These are phyloP conservation scores for Scheffersomyces lignosus DNA, from an alignment of 805 yeast genomes.

Conservation along the genomic window DNA sequence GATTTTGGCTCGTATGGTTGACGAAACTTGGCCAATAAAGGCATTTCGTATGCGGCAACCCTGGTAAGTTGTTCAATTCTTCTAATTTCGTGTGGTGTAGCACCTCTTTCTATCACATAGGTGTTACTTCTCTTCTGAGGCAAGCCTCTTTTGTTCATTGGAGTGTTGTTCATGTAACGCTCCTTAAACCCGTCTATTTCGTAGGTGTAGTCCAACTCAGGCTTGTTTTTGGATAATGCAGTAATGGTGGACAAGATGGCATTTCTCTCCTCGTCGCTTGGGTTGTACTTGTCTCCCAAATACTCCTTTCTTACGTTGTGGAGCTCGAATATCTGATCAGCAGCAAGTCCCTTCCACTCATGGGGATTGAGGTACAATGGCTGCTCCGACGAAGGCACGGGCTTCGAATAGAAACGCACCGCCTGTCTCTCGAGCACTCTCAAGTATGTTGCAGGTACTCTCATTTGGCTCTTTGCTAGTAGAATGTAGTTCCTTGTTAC, in stretches of 20 bases:
- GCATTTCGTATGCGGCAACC: constrained; percentile 90
- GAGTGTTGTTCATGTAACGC: constrained; percentile 41
- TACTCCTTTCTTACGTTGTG: constrained; percentile 57
- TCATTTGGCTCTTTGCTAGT: too few species aligned
- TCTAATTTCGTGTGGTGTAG: constrained; percentile 54
- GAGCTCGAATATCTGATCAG: constrained; percentile 59
- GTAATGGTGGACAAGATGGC: constrained; percentile 50
- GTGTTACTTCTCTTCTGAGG: constrained; percentile 40
- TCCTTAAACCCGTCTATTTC: constrained; percentile 45
- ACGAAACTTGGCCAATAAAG: constrained; percentile 74
- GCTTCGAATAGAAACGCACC: constrained; percentile 9
- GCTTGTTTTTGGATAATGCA: constrained; percentile 28
- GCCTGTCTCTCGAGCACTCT: constrained; percentile 1
- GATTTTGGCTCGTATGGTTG: constrained; percentile 59
- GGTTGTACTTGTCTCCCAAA: constrained; percentile 52
- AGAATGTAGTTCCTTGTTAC: too few species aligned
- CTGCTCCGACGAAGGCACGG: constrained; percentile 5
- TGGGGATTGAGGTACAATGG: constrained; percentile 60
- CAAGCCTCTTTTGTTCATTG: constrained; percentile 33
- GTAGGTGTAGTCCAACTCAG: constrained; percentile 39
- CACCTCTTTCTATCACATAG: constrained; percentile 34
- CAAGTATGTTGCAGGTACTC: background rate
- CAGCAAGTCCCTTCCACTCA: constrained; percentile 68
- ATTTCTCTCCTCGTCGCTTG: constrained; percentile 65
- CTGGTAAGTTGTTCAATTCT: constrained; percentile 75